phyloP scores from a whole-genome alignment of 306 rosid genomes.

The Lupinus albus region DNA sequence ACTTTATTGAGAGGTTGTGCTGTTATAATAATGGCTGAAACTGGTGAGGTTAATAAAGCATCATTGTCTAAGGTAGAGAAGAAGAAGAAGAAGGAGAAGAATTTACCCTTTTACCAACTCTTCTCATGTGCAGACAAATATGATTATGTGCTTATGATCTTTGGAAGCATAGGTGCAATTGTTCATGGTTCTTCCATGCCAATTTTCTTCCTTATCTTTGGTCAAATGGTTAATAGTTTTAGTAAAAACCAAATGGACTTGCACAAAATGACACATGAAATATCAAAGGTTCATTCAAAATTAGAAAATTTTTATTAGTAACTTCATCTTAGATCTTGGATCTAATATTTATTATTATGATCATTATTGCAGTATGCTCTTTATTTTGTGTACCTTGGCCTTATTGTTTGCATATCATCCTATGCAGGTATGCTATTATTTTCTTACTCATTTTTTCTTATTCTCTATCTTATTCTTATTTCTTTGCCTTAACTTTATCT shows the following conservation, averaged over 20 bases:
- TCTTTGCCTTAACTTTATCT: neutral
- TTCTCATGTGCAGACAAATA: slow-evolving; percentile 89
- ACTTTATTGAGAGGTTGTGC: neutral
- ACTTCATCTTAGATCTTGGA: slow-evolving; percentile 58
- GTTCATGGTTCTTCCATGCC: slow-evolving; percentile 99
- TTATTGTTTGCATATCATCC: slow-evolving; percentile 85
- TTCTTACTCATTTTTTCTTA: neutral
- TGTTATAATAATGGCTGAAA: slow-evolving; percentile 57
- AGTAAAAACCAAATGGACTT: slow-evolving; percentile 88
- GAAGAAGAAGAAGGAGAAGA: slow-evolving; percentile 97
- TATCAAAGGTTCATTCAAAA: slow-evolving; percentile 65
- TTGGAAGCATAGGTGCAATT: slow-evolving; percentile 87
- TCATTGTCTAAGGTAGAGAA: slow-evolving; percentile 86
- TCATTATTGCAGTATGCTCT: slow-evolving; percentile 80
- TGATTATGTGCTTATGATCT: slow-evolving; percentile 72
- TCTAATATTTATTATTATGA: slow-evolving; percentile 32
- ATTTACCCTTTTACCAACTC: slow-evolving; percentile 79
- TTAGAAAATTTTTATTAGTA: neutral
- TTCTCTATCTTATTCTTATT: too few species aligned
- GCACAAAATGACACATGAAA: slow-evolving; percentile 89
- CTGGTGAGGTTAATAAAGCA: slow-evolving; percentile 58
- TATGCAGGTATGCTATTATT: slow-evolving; percentile 73
- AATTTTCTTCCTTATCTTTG: slow-evolving; percentile 86
- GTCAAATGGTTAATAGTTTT: slow-evolving; percentile 96
- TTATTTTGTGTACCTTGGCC: slow-evolving; percentile 90